phyloP scores from a whole-genome alignment of 495 filamentous ascomycete genomes.

The Aspergillus steynii region DNA sequence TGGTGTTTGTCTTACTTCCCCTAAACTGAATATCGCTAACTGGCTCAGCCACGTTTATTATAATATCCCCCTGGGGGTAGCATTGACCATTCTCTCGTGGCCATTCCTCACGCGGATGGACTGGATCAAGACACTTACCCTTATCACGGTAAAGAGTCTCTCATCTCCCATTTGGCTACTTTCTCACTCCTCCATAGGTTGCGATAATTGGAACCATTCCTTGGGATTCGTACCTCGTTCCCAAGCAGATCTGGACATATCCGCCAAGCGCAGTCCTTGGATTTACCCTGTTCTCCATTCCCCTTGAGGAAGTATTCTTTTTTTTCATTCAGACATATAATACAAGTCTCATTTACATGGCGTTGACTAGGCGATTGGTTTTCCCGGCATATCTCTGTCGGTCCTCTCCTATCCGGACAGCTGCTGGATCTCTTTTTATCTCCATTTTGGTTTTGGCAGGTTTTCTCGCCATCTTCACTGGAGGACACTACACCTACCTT shows the following conservation, averaged over 20 bases:
- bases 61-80: constrained; percentile 61
- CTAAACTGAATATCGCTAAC: not conserved
- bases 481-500: constrained; percentile 56
- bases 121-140: constrained; percentile 55
- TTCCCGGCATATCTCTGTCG: constrained; percentile 52
- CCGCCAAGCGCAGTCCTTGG: constrained; percentile 59
- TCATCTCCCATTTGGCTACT: constrained; percentile 1
- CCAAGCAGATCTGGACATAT: constrained; percentile 65
- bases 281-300: constrained; percentile 56
- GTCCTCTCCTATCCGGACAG: constrained; percentile 9
- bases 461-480: constrained; percentile 10
- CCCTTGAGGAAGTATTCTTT: constrained; percentile 70
- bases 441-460: not conserved
- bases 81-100: constrained; percentile 55
- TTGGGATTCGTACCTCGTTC: constrained; percentile 72
- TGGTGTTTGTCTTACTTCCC: constrained; percentile 53
- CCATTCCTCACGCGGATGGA: constrained; percentile 60
- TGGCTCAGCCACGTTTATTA: constrained; percentile 61
- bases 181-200: constrained; percentile 30
- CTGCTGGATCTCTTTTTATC: constrained; percentile 1
- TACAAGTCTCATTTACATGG: constrained; percentile 62
- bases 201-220: constrained; percentile 63
- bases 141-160: constrained; percentile 43
- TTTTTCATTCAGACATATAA: constrained; percentile 75
- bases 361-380: constrained; percentile 62